Evolutionary conservation across 495 filamentous ascomycete genomes (phyloP), one percentile per base, ranked within the genome.

Genomic region (Terfezia boudieri): DNA sequence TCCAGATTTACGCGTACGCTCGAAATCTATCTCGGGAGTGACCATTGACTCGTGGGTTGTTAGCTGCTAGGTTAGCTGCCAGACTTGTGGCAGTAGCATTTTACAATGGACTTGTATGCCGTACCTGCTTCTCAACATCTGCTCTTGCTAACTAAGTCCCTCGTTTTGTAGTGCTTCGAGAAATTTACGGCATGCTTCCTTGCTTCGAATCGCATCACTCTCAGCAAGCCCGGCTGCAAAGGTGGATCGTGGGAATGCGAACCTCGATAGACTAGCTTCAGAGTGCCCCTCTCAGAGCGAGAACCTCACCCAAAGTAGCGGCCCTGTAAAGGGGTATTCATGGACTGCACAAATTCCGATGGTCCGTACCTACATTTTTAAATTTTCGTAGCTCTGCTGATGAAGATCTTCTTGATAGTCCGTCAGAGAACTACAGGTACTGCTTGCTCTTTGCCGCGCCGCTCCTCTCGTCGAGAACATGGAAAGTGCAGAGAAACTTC

Each of bases 371-470:
- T 6, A 1, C 41, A 6, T 2, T 14, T 14, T 4, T 4, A 5
- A 4, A 14, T 20, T 8, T 14, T 46, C 12, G 17, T 0, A 14
- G 12, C 41, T 14, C 4, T 46, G 12, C 41, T 46, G 41, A 46
- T 20, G 41, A 14, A 20, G 3, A 46, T 46, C 4, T 0, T 46
- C 36, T 10, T 17, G 16, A 43, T 55, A 82, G 78, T 74, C 73
- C 16, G 67, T 86, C 52, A 78, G 83, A 53, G 90, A 98, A 71
- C 77, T 92, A 56, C 87, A 96, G 65, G 80, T 89, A 41, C 72
- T 96, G 26, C 69, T 96, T 17, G 85, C 88, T 36, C 73, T 98
- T 22, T 93, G 88, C 68, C 86, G 83, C 68, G 83, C 90, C 26
- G 83, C 86, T 9, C 79, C 84, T 16, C 70, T 77, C 14, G 69